Evolutionary conservation across 129 eudicot genomes (phyloP).

Genomic region (Gnaphalium uliginosum): DNA sequence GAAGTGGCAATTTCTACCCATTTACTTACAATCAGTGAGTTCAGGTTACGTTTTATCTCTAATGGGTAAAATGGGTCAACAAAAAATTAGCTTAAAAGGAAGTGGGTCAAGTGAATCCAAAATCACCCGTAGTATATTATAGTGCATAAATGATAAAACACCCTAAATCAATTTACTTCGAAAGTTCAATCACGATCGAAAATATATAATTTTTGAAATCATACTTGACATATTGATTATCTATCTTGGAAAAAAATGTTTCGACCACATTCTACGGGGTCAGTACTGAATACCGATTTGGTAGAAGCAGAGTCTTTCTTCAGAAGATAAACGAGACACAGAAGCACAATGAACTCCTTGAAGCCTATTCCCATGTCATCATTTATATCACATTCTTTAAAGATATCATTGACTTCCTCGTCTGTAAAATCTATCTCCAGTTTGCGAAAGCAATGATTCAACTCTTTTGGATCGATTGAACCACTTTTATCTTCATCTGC

Average conservation of each 20-base stretch:
- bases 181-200: not conserved
- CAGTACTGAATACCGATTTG: slow-evolving; percentile 51
- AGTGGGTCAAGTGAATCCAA: not conserved
- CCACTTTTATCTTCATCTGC: slow-evolving; percentile 84
- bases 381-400: slow-evolving; percentile 75
- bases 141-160: not conserved
- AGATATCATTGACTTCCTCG: slow-evolving; percentile 67
- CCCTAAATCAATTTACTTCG: slow-evolving; percentile 1
- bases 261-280: not conserved
- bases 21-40: not conserved
- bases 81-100: not conserved
- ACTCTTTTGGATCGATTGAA: slow-evolving; percentile 78
- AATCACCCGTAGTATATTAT: not conserved
- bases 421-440: slow-evolving; percentile 63
- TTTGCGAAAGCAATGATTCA: slow-evolving; percentile 62
- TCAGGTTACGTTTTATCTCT: not conserved
- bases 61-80: too few species aligned
- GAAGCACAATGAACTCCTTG: slow-evolving; percentile 83
- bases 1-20: not conserved
- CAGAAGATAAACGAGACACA: slow-evolving; percentile 84
- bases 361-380: slow-evolving; percentile 68
- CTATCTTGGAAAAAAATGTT: not conserved
- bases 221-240: not conserved
- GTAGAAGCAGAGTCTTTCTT: slow-evolving; percentile 49
- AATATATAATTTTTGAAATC: not conserved